Evolutionary conservation across 192 early-diverging fungal species (phyloP), one percentile per base, ranked within the genome.

Genomic region (Coemansia sp.): DNA sequence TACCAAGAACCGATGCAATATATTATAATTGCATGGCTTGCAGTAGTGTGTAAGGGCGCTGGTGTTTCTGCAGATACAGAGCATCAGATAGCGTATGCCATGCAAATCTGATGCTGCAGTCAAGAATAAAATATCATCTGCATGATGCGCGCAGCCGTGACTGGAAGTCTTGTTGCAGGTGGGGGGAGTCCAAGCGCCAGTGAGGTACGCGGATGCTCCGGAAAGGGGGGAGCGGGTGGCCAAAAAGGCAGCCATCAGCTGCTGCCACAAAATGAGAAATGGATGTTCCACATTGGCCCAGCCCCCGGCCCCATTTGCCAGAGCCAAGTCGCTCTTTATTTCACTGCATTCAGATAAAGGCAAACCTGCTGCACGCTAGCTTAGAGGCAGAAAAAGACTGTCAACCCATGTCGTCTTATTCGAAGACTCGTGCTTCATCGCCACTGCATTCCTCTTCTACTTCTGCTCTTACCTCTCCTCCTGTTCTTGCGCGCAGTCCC

Each of bases 401-500:
- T 7, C 60, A n/a, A 25, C 60, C 31, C 30, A 23, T 62, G 22
- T 46, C 39, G 39, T 17, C 39, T 2, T 46, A 46, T 46, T 46
- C 39, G 39, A 46, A 46, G 11, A 14, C 31, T 36, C 56, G 56
- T 24, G 27, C 56, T 57, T n/a, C 57, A 21, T 21, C 29, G 57
- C 57, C 57, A 5, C 31, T 46, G 46, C 36, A 30, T 51, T 62
- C 36, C 11, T 62, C 60, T 51, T 62, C 60, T 22, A 30, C 64
- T 30, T 54, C 67, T 68, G 50, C 53, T 61, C 39, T 55, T 57
- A 33, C 64, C 36, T 57, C 67, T 42, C 21, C 67, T 4, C 52
- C 27, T 14, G 61, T 36, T 31, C 58, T 51, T 55, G 59, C 22
- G 55, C 20, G 54, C 36, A 46, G 24, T 17, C 42, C 62, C 14